Evolutionary conservation across 768 basidiomycete species (phyloP).

Genomic region (Xerocomellus amylosporus): DNA sequence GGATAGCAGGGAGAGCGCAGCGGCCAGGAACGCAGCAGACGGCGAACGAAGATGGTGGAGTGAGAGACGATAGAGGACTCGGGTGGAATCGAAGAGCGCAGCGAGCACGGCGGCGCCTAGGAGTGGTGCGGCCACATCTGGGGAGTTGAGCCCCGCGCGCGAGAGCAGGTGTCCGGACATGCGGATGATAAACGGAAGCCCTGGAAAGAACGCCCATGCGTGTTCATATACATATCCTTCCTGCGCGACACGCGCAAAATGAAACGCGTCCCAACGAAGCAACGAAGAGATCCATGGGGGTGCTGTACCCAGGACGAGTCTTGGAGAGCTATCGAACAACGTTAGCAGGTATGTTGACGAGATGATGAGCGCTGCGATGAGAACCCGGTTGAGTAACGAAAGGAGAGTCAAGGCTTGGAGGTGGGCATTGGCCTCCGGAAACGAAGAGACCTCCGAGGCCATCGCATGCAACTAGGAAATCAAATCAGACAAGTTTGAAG

Average conservation of each 20-base stretch:
- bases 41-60: conserved; percentile 52
- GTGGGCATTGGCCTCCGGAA: conserved; percentile 7
- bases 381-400: conserved; percentile 22
- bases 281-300: conserved; percentile 32
- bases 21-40: conserved; percentile 56
- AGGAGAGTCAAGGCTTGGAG: conserved; percentile 22
- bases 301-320: conserved; percentile 14
- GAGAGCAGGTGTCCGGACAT: conserved; percentile 27
- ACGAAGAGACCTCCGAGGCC: background rate
- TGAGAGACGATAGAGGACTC: conserved; percentile 57
- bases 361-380: conserved; percentile 18
- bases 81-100: conserved; percentile 41
- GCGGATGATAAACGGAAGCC: conserved; percentile 54
- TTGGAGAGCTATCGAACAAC: conserved; percentile 29
- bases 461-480: no score
- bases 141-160: background rate
- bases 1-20: conserved; percentile 70
- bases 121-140: conserved; percentile 29
- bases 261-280: conserved; percentile 86
- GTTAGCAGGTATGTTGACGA: conserved; percentile 20
- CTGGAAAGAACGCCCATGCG: conserved; percentile 86
- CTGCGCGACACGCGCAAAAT: conserved; percentile 70
- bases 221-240: conserved; percentile 66
- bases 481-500: background rate
- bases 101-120: conserved; percentile 38